Evolutionary conservation across 371 early-diverging fungal genomes (phyloP).

Genomic region (Massospora cicadina): DNA sequence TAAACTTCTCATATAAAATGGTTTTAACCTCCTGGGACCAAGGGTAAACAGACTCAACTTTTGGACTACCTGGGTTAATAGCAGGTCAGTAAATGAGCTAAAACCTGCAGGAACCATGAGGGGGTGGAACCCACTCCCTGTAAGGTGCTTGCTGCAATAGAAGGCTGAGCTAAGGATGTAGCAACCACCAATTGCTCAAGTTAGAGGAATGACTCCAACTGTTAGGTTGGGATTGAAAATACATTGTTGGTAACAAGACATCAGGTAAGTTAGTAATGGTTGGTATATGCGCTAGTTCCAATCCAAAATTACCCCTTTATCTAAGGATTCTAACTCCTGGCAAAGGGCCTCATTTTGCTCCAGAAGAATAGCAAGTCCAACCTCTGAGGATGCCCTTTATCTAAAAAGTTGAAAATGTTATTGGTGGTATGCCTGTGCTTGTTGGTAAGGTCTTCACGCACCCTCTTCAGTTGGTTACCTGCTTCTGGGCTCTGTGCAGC

Average conservation of each 20-base stretch:
- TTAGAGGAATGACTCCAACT: too few relatives aligned
- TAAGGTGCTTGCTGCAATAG: background rate
- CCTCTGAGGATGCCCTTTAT: background rate
- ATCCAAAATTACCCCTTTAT: too few relatives aligned
- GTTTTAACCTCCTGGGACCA: conserved; percentile 70
- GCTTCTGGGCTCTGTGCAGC: background rate
- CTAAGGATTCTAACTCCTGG: background rate
- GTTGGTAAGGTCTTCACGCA: background rate
- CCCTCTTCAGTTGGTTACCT: background rate
- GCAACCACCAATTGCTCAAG: background rate
- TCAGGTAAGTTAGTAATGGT: too few relatives aligned
- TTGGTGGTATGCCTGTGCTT: background rate
- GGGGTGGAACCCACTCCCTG: background rate
- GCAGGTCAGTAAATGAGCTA: too few relatives aligned
- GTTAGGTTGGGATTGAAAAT: too few relatives aligned
- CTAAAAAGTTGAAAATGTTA: background rate
- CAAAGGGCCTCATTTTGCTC: background rate
- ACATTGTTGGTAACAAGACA: too few relatives aligned
- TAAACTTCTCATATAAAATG: conserved; percentile 30
- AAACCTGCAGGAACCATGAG: too few relatives aligned
- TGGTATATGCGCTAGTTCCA: too few relatives aligned
- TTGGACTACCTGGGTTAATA: too few relatives aligned
- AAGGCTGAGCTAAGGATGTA: background rate
- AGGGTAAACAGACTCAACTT: conserved; percentile 19
- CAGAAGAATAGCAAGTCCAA: background rate